Evolutionary conservation across 75 land plant genomes (phyloP).

Genomic region (Selaginella moellendorffii): DNA sequence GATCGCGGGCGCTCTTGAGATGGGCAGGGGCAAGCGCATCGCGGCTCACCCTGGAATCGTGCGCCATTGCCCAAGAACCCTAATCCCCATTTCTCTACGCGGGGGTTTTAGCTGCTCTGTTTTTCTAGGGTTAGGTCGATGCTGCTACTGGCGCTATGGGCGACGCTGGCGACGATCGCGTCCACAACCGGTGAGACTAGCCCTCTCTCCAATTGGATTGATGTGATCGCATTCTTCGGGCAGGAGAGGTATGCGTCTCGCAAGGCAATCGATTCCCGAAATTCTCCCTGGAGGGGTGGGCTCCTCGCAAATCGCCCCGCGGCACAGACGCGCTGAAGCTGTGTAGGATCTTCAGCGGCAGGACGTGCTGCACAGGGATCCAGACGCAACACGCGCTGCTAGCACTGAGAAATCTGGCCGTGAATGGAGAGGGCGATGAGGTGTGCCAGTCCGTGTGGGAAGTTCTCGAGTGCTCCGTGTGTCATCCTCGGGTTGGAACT

Average conservation of each 20-base stretch:
- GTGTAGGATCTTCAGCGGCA: conserved; percentile 57
- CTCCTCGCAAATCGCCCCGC: conserved; percentile 43
- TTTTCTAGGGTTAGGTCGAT: no score
- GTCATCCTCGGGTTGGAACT: conserved; percentile 71
- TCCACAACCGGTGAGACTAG: no score
- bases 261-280: conserved; percentile 69
- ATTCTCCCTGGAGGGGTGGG: conserved; percentile 53
- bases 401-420: conserved; percentile 42
- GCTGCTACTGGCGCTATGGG: no score
- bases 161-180: no score
- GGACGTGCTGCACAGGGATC: conserved; percentile 60
- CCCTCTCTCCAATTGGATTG: no score
- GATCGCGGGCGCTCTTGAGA: no score
- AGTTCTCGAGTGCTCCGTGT: conserved; percentile 68
- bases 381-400: conserved; percentile 73
- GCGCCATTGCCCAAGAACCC: no score
- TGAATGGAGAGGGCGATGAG: conserved; percentile 59
- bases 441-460: conserved; percentile 83
- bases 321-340: conserved; percentile 53
- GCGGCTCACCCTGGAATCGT: no score
- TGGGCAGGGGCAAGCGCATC: no score
- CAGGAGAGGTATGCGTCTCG: conserved; percentile 36
- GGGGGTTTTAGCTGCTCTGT: no score
- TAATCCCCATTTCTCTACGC: no score
- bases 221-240: no score